Evolutionary conservation across 768 basidiomycete species (phyloP), one percentile per base, ranked within the genome.

Genomic region (Phlebiopsis gigantea): DNA sequence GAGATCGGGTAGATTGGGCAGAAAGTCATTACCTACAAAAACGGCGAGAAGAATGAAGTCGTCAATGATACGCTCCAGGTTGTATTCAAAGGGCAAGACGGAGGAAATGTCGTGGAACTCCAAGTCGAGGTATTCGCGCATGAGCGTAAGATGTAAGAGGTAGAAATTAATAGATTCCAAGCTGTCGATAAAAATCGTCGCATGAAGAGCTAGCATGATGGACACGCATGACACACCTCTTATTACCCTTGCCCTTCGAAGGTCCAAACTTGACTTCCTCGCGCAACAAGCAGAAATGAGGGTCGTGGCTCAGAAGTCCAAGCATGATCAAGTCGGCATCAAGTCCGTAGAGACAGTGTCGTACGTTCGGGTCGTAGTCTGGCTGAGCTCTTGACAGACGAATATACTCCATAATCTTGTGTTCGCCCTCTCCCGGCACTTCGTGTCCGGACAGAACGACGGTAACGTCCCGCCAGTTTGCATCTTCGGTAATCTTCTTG

Each of bases 351-450:
- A 99, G 76, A 73, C 97, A 99, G 73, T 99, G 97, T 62, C 97
- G 88, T 55, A 94, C 82, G 71, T 98, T 98, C 3, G 96, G 92
- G 72, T 97, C 89, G 75, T 98, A 95, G 69, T 92, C 88, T 7
- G 90, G 91, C 70, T 98, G 97, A 28, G 97, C 95, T 63, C 95
- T 89, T 52, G 89, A 87, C 59, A 93, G 74, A 39, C 97, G 88
- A 69, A 99, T 98, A 72, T 95, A 99, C 70, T 98, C 97, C 90
- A 98, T 98, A 63, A 99, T 95, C 79, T 99, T 99, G 82, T 99
- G 97, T 69, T 99, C 97, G 58, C 97, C 97, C 72, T 99, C 97
- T 62, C 97, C 97, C 0, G 97, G 97, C 2, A 98, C 95, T 65
- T 99, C 96, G 70, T 98, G 94, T 10, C 97, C 97, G 26, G 93